Evolutionary conservation across 2,329 filamentous ascomycete species (phyloP).

Genomic region (Trichoderma polysporum): DNA sequence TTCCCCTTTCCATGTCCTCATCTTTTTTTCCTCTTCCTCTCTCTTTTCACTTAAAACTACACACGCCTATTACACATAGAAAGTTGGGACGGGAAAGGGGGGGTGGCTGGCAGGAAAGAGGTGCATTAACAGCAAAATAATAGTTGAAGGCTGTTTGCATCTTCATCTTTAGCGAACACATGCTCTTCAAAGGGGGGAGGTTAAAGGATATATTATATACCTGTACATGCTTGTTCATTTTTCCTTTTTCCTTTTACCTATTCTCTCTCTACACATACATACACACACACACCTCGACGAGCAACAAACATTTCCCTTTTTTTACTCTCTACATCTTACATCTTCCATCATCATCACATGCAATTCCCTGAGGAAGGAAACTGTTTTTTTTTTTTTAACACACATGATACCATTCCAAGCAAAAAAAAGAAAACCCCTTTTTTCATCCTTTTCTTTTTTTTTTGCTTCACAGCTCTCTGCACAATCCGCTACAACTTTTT

Average conservation of each 20-base stretch:
- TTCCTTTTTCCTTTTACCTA: not conserved
- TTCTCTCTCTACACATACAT: not conserved
- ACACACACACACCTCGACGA: constrained; percentile 1
- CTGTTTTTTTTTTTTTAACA: not conserved
- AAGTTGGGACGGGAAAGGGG: not conserved
- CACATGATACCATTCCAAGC: constrained; percentile 13
- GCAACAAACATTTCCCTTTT: not conserved
- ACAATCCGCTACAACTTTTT: too few relatives aligned
- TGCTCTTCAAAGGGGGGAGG: not conserved
- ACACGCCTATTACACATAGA: not conserved
- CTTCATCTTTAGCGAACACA: not conserved
- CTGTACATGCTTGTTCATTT: not conserved
- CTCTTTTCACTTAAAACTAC: not conserved
- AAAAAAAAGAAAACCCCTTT: not conserved
- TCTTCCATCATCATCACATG: too few relatives aligned
- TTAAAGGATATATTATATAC: not conserved
- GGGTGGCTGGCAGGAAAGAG: not conserved
- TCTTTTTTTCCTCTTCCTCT: not conserved
- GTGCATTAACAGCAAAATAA: not conserved
- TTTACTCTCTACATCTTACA: not conserved
- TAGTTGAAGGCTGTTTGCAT: not conserved
- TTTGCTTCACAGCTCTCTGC: not conserved
- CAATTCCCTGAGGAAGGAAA: not conserved
- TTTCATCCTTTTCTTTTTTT: not conserved
- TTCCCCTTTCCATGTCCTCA: not conserved